Conservation (phyloP, 306 rosid species). For the Quercus variabilis region DNA sequence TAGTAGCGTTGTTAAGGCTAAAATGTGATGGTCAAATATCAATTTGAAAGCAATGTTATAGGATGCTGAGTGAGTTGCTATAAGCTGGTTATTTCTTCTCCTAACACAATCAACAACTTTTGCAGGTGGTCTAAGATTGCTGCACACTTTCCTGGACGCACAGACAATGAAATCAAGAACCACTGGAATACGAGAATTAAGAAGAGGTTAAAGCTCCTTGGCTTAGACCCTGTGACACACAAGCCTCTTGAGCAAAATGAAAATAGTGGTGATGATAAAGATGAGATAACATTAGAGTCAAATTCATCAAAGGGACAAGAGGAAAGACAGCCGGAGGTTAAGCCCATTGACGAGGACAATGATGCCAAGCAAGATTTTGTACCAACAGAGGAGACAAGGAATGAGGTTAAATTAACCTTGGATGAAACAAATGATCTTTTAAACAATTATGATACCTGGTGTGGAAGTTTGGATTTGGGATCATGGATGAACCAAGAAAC, state of each 20-base stretch:
- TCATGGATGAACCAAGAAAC: conserved; percentile 53
- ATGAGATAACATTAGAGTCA: conserved; percentile 3
- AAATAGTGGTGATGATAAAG: conserved; percentile 15
- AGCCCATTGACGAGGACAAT: conserved; percentile 6
- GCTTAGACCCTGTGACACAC: conserved; percentile 62
- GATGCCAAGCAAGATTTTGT: conserved; percentile 14
- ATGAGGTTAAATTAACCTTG: conserved; percentile 22
- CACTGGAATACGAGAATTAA: conserved; percentile 95
- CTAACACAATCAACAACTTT: conserved; percentile 12
- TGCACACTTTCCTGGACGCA: conserved; percentile 87
- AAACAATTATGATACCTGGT: conserved; percentile 37
- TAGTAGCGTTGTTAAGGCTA: background rate
- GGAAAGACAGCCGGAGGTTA: conserved; percentile 17
- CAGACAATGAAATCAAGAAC: conserved; percentile 95
- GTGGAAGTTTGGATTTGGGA: conserved; percentile 42
- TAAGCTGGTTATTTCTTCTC: background rate
- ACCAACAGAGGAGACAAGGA: conserved; percentile 17
- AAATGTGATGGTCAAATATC: background rate
- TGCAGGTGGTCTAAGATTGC: conserved; percentile 97
- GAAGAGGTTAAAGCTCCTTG: conserved; percentile 75
- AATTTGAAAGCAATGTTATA: background rate
- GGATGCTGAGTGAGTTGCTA: background rate
- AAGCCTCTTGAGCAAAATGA: conserved; percentile 34
- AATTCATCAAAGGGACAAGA: conserved; percentile 19
- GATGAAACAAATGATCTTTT: conserved; percentile 36